These are phyloP conservation scores for Moricandia arvensis DNA, from an alignment of 345 rosid species.

Conservation along the genomic window DNA sequence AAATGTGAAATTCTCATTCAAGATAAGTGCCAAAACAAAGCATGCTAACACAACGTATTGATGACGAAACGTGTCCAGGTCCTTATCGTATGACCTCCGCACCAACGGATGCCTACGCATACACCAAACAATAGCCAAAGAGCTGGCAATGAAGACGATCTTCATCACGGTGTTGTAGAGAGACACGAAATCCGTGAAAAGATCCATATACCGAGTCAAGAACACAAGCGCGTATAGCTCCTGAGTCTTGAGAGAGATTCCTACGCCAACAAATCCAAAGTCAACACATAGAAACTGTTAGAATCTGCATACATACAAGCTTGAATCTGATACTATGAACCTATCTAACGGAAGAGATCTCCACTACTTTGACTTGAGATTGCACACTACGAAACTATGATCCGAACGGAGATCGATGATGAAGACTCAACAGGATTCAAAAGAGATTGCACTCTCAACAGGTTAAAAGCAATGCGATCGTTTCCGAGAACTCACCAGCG, in stretches of 20 bases:
- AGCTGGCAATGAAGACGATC: conserved; percentile 77
- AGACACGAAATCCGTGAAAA: conserved; percentile 71
- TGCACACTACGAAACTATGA: background rate
- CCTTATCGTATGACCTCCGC: conserved; percentile 69
- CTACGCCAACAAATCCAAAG: conserved; percentile 40
- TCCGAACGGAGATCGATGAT: background rate
- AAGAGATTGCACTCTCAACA: background rate
- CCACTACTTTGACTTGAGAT: conserved; percentile 8
- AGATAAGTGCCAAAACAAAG: conserved; percentile 58
- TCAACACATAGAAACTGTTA: background rate
- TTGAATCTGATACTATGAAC: background rate
- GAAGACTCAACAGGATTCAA: background rate
- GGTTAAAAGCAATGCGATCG: conserved; percentile 27
- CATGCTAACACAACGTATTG: conserved; percentile 53
- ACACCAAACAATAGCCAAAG: conserved; percentile 89
- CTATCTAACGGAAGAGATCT: background rate
- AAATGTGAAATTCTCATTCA: conserved; percentile 78
- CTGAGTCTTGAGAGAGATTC: conserved; percentile 90
- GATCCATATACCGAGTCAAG: conserved; percentile 83
- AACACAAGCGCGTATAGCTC: conserved; percentile 89
- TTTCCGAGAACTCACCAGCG: conserved; percentile 54
- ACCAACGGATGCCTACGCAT: conserved; percentile 75
- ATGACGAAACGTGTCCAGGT: conserved; percentile 90
- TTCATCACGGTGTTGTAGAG: conserved; percentile 84
- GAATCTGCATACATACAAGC: background rate